Evolutionary conservation across 2,329 filamentous ascomycete species (phyloP).

Genomic region (Macrophomina phaseolina): DNA sequence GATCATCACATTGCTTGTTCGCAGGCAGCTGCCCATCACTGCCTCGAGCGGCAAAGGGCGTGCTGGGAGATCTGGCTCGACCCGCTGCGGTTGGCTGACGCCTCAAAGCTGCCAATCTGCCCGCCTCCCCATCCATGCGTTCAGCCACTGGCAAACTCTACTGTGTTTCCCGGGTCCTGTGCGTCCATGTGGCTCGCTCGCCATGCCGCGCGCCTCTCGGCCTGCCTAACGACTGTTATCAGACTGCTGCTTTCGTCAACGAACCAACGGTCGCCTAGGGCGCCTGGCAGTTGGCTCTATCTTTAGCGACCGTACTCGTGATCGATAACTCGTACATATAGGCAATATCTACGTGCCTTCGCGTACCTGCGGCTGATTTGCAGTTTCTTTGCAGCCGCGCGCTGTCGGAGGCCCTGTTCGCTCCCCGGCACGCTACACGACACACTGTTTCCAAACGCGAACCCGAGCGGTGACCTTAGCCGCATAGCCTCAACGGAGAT

Average conservation of each 20-base stretch:
- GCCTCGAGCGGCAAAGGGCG: conserved; percentile 26
- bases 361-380: conserved; percentile 25
- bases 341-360: conserved; percentile 10
- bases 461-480: conserved; percentile 15
- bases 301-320: conserved; percentile 18
- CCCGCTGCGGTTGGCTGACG: conserved; percentile 28
- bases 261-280: conserved; percentile 15
- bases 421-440: conserved; percentile 3
- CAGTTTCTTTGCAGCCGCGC: conserved; percentile 18
- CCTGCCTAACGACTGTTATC: conserved; percentile 18
- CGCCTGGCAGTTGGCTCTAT: conserved; percentile 11
- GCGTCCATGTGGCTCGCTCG: conserved; percentile 18
- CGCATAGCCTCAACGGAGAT: conserved; percentile 19
- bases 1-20: conserved; percentile 28
- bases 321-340: conserved; percentile 25
- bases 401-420: conserved; percentile 9
- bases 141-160: conserved; percentile 27
- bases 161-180: conserved; percentile 22
- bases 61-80: conserved; percentile 24
- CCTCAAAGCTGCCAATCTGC: conserved; percentile 26
- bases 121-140: conserved; percentile 28
- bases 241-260: conserved; percentile 22
- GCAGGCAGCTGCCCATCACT: conserved; percentile 26
- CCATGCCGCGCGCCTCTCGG: conserved; percentile 22
- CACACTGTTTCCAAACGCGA: conserved; percentile 1